These are phyloP conservation scores for Lasiodiplodia citricola DNA, from an alignment of 2,329 filamentous ascomycete genomes.

Conservation along the genomic window DNA sequence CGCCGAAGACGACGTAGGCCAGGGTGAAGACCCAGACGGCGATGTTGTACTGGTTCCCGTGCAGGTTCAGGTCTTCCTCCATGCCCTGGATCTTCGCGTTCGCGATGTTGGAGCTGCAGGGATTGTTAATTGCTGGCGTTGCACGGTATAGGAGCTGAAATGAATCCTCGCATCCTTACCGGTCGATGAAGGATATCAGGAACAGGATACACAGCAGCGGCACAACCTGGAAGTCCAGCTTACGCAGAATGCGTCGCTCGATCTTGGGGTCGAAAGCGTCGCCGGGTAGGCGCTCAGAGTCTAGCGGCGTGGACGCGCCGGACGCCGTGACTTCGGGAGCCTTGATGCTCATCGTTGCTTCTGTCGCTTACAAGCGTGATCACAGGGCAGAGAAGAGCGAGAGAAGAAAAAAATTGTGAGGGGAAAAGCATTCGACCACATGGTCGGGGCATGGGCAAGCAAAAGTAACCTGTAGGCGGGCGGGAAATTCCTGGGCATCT, in stretches of 20 bases:
- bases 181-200: constrained; percentile 41
- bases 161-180: constrained; percentile 12
- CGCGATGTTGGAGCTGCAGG: constrained; percentile 34
- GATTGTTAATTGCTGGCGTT: neutral
- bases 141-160: neutral
- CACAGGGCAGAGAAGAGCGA: neutral
- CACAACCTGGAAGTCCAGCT: constrained; percentile 39
- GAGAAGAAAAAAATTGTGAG: neutral
- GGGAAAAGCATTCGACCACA: neutral
- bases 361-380: neutral
- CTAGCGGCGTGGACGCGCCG: constrained; percentile 3
- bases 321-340: constrained; percentile 7
- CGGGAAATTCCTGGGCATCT: constrained; percentile 5
- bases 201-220: constrained; percentile 42
- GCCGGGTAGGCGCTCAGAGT: constrained; percentile 8
- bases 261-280: constrained; percentile 34
- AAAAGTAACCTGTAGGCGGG: neutral
- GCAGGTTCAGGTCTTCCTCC: constrained; percentile 42
- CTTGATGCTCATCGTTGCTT: constrained; percentile 8
- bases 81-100: constrained; percentile 41
- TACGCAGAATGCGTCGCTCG: constrained; percentile 36
- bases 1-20: constrained; percentile 42
- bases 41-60: constrained; percentile 45
- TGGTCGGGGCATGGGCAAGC: neutral
- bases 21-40: constrained; percentile 46